A percentile compares a stretch with the other conserved stretches of the same genome.
These are phyloP conservation scores for Suillus alpinus DNA, from an alignment of 768 basidiomycete species.

Conservation along the genomic window DNA sequence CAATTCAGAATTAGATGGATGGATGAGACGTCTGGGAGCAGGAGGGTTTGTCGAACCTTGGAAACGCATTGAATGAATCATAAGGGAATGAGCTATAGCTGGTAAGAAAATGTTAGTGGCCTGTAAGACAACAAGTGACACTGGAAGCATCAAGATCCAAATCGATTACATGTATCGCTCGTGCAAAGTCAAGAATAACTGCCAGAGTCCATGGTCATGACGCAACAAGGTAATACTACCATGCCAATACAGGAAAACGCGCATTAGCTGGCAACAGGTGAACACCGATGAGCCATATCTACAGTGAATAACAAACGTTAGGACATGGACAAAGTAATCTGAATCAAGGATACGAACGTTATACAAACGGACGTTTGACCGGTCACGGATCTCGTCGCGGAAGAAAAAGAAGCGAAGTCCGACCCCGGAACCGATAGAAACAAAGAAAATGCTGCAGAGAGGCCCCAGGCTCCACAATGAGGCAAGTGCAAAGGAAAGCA, in stretches of 20 bases:
- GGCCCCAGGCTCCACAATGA: conserved; percentile 14
- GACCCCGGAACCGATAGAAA: conserved; percentile 13
- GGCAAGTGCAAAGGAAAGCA: conserved; percentile 13
- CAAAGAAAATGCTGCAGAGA: conserved; percentile 9
- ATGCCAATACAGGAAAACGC: no score
- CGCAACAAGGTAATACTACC: no score
- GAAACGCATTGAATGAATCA: background rate
- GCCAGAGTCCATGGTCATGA: no score
- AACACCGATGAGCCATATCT: no score
- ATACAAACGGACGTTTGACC: conserved; percentile 3
- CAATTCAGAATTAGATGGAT: background rate
- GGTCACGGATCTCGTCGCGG: conserved; percentile 7
- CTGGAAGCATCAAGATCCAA: background rate
- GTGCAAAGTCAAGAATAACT: no score
- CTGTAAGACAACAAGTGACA: background rate
- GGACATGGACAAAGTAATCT: no score
- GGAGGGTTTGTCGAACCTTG: background rate
- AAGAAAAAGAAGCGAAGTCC: conserved; percentile 15
- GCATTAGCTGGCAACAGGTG: no score
- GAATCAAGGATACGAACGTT: conserved; percentile 7
- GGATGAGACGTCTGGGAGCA: background rate
- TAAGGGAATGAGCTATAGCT: background rate
- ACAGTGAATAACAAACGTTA: no score
- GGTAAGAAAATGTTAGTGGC: background rate
- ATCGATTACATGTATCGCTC: background rate